Percentiles rank a stretch among this genome's conserved stretches.
phyloP scores from a whole-genome alignment of 192 early-diverging fungal species.

The Haplosporangium gracile region DNA sequence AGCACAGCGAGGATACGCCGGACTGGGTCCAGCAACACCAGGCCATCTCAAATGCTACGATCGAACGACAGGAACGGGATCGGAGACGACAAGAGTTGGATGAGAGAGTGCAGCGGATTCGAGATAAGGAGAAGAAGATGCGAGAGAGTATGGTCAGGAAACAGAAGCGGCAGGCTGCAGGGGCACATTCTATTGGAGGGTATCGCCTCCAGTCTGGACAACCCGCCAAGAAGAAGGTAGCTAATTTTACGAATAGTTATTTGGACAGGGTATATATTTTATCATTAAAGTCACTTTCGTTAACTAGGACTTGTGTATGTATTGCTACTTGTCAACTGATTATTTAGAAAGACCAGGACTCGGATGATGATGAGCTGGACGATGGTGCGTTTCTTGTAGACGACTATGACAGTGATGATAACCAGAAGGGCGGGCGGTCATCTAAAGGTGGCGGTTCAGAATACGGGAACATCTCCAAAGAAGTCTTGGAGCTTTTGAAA shows the following conservation, averaged over 20 bases:
- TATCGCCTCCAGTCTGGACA: neutral
- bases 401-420: conserved; percentile 75
- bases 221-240: conserved; percentile 31
- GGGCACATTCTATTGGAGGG: neutral
- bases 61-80: conserved; percentile 31
- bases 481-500: conserved; percentile 67
- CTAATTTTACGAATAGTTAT: neutral
- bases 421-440: conserved; percentile 13
- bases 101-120: conserved; percentile 50
- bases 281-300: neutral
- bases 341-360: conserved; percentile 29
- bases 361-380: conserved; percentile 39
- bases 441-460: conserved; percentile 18
- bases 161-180: conserved; percentile 32
- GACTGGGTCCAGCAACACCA: conserved; percentile 56
- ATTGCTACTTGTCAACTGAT: neutral
- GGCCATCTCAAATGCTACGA: conserved; percentile 18
- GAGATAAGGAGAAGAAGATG: conserved; percentile 52
- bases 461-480: conserved; percentile 65
- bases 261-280: neutral
- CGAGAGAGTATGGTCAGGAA: conserved; percentile 36
- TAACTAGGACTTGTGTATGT: neutral
- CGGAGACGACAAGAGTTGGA: conserved; percentile 48
- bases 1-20: conserved; percentile 31
- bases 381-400: conserved; percentile 67